Base-by-base conservation (phyloP, 1,284 basidiomycete species). In the Porogramme epimiltina region DNA sequence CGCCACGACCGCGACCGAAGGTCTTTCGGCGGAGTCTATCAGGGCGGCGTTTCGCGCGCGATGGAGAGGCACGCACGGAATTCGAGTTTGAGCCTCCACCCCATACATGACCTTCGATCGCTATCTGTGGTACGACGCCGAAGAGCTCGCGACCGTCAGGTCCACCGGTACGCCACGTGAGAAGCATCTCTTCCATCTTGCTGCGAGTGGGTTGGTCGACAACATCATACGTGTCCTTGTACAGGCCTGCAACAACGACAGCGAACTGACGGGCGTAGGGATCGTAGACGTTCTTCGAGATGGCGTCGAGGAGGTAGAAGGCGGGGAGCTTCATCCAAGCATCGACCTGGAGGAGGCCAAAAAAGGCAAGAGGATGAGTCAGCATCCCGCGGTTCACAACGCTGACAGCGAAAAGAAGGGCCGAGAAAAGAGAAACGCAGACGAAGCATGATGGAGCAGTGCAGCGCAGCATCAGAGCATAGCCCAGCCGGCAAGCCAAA, bases 151-250 rank as follows among this genome's bases (percentile, higher is more conserved):
- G 81, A n/a, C 89, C 83, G 42, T 78, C 78, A 2, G 89, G 87
- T 10, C 88, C 86, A 31, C 91, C 91, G 28, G 85, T 89, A 26
- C 93, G 81, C 95, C 95, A 98, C 9, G 95, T 94, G 34, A 91
- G 73, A 18, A 97, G 81, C 85, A 98, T 93, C 70, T 98, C 95
- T 66, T 95, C 93, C 90, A 98, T 94, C 72, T 96, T 97, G 68
- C 85, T 82, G 56, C 89, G 87, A 6, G 91, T 96, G 33, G 74
- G 73, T 36, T 85, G 84, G 66, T 96, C 93, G 56, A 95, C 93
- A 61, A 85, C 80, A 49, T 81, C 79, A 71, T 97, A 96, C 25
- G 93, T 87, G 58, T 90, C 84, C 60, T 95, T 75, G 72, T 94
- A 97, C 6, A 95, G 73, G 20, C 82, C 79, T 46, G 87, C 84